A percentile compares a stretch with the other conserved stretches of the same genome.
These are phyloP conservation scores for Alternaria sp. DNA, from an alignment of 2,329 filamentous ascomycete genomes.

Conservation along the genomic window DNA sequence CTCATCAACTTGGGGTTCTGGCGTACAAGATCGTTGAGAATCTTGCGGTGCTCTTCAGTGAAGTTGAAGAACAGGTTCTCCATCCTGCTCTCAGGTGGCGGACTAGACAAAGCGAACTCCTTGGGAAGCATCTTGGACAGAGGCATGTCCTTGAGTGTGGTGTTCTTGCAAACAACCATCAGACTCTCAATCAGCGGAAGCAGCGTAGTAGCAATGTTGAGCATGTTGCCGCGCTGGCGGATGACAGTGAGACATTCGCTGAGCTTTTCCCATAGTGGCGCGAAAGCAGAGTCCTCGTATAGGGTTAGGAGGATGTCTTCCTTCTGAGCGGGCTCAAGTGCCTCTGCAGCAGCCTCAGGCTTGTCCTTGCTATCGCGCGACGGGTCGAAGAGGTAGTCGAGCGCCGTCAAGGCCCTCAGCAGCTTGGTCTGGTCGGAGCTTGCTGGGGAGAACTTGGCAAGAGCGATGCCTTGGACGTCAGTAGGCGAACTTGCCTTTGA, in stretches of 20 bases:
- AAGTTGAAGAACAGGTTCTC: slow-evolving; percentile 95
- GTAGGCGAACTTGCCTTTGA: slow-evolving; percentile 85
- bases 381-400: slow-evolving; percentile 93
- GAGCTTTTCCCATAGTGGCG: slow-evolving; percentile 87
- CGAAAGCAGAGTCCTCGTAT: slow-evolving; percentile 90
- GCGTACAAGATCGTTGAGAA: slow-evolving; percentile 95
- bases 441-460: slow-evolving; percentile 93
- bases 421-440: slow-evolving; percentile 97
- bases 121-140: slow-evolving; percentile 55
- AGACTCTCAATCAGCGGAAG: slow-evolving; percentile 92
- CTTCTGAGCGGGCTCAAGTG: slow-evolving; percentile 68
- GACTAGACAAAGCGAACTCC: slow-evolving; percentile 76
- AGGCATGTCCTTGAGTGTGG: slow-evolving; percentile 73
- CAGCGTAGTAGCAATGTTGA: slow-evolving; percentile 95
- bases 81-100: slow-evolving; percentile 79
- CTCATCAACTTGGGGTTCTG: slow-evolving; percentile 99
- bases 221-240: slow-evolving; percentile 89
- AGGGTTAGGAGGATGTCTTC: slow-evolving; percentile 85
- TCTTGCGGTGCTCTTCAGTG: slow-evolving; percentile 95
- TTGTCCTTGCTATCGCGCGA: slow-evolving; percentile 66
- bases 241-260: slow-evolving; percentile 89
- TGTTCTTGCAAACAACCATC: slow-evolving; percentile 99
- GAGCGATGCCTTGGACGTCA: slow-evolving; percentile 91
- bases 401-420: slow-evolving; percentile 85
- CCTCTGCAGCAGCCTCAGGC: slow-evolving; percentile 52